Percentiles rank a stretch among this genome's conserved stretches.
phyloP scores from a whole-genome alignment of 176 grass and related monocot genomes.

The Triticum urartu region DNA sequence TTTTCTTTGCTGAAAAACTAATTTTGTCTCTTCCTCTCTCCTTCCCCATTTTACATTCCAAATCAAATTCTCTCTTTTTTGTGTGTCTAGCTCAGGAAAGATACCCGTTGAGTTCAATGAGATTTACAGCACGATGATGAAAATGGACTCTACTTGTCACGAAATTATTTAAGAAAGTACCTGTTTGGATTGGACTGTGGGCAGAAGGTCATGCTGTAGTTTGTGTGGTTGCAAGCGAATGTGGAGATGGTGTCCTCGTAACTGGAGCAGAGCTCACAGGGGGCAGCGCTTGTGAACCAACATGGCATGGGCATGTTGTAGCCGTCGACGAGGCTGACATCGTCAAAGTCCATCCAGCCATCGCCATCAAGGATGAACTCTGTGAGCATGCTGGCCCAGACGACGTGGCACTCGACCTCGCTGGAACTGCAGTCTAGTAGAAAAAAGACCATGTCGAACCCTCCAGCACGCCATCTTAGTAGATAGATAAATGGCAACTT shows the following conservation, averaged over 20 bases:
- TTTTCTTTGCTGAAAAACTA: no score
- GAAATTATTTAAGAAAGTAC: not conserved
- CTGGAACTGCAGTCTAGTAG: no score
- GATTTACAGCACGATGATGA: not conserved
- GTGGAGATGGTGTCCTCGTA: constrained; percentile 74
- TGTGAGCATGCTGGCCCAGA: constrained; percentile 39
- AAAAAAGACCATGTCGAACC: no score
- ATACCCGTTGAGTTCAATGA: not conserved
- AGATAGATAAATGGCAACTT: no score
- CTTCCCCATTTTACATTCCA: no score
- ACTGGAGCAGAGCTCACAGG: constrained; percentile 38
- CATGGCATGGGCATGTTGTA: constrained; percentile 72
- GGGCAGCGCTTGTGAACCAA: constrained; percentile 56
- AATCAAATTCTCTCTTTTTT: no score
- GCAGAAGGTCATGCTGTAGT: constrained; percentile 85
- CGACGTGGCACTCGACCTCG: no score
- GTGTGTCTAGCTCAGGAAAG: no score
- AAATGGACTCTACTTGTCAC: not conserved
- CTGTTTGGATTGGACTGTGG: constrained; percentile 40
- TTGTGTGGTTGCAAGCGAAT: constrained; percentile 64
- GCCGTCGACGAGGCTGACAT: constrained; percentile 79
- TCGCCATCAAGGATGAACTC: constrained; percentile 73
- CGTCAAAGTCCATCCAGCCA: constrained; percentile 58
- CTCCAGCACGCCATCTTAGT: not conserved
- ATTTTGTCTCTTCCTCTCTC: no score